Evolutionary conservation across 495 filamentous ascomycete species (phyloP).

Genomic region (Tuber magnatum): DNA sequence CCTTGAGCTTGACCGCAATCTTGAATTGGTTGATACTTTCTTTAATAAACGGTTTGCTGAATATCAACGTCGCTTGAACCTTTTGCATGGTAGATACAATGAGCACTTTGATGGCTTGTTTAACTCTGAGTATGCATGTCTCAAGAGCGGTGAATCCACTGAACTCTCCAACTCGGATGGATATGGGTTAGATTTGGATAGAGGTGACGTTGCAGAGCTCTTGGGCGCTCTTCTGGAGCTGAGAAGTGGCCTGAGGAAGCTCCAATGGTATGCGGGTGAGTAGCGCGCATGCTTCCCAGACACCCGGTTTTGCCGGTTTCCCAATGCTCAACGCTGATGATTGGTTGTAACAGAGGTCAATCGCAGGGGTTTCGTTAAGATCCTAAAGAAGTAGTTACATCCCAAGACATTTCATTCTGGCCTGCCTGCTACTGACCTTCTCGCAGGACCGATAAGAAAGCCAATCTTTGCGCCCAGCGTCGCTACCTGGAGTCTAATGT

Average conservation of each 20-base stretch:
- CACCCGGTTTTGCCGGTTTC: not conserved
- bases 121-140: slow-evolving; percentile 30
- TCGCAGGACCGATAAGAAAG: slow-evolving; percentile 36
- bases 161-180: slow-evolving; percentile 41
- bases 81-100: slow-evolving; percentile 80
- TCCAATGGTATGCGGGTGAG: slow-evolving; percentile 78
- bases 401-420: slow-evolving; percentile 2
- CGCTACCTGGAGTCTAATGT: slow-evolving; percentile 82
- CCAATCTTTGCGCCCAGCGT: slow-evolving; percentile 57
- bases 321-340: slow-evolving; percentile 11
- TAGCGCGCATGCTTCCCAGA: not conserved
- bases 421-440: slow-evolving; percentile 5
- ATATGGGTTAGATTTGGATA: slow-evolving; percentile 48
- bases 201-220: slow-evolving; percentile 80
- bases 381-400: slow-evolving; percentile 70
- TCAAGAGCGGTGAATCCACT: slow-evolving; percentile 47
- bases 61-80: slow-evolving; percentile 67
- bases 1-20: slow-evolving; percentile 86
- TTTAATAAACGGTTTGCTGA: slow-evolving; percentile 93
- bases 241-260: slow-evolving; percentile 73
- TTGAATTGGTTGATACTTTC: slow-evolving; percentile 89
- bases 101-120: slow-evolving; percentile 34
- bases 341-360: slow-evolving; percentile 63
- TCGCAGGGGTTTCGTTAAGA: slow-evolving; percentile 87
- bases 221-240: slow-evolving; percentile 82